These are phyloP conservation scores for Dactylella cylindrospora DNA, from an alignment of 2,329 filamentous ascomycete species.

Conservation along the genomic window DNA sequence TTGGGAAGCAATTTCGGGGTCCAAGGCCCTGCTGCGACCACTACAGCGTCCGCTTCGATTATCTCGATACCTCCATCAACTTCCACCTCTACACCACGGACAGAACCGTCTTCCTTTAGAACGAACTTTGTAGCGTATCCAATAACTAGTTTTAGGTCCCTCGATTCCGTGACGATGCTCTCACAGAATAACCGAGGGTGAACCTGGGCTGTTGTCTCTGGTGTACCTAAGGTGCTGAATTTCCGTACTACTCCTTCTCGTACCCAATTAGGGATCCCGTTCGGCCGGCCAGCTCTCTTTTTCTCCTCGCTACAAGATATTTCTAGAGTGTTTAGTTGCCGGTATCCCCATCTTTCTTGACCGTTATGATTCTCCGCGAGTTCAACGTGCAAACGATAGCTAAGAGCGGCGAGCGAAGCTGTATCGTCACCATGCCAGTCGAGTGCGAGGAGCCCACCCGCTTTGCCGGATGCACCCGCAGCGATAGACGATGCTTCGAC, in stretches of 20 bases:
- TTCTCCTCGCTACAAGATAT: slow-evolving; percentile 25
- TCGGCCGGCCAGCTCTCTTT: not conserved
- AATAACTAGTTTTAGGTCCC: slow-evolving; percentile 10
- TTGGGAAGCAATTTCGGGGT: slow-evolving; percentile 62
- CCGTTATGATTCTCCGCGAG: slow-evolving; percentile 83
- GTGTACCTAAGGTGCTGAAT: slow-evolving; percentile 14
- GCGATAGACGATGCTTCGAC: slow-evolving; percentile 84
- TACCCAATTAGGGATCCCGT: slow-evolving; percentile 22
- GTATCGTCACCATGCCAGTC: slow-evolving; percentile 43
- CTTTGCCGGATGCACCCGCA: slow-evolving; percentile 90
- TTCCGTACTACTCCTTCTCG: slow-evolving; percentile 2
- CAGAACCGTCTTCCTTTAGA: slow-evolving; percentile 1
- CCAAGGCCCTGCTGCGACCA: slow-evolving; percentile 63
- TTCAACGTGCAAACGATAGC: slow-evolving; percentile 78
- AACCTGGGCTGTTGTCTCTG: slow-evolving; percentile 73
- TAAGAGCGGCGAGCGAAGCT: slow-evolving; percentile 73
- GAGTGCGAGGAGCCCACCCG: slow-evolving; percentile 77
- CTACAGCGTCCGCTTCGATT: slow-evolving; percentile 49
- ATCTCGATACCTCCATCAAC: slow-evolving; percentile 57
- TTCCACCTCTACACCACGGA: slow-evolving; percentile 19
- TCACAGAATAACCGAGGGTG: slow-evolving; percentile 61
- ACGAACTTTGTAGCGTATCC: slow-evolving; percentile 22
- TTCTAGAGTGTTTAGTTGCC: slow-evolving; percentile 35
- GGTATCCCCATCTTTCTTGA: slow-evolving; percentile 78
- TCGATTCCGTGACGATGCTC: slow-evolving; percentile 55